Evolutionary conservation across 2,329 filamentous ascomycete genomes (phyloP), one percentile per base, ranked within the genome.

Genomic region (Aspergillus brasiliensis): DNA sequence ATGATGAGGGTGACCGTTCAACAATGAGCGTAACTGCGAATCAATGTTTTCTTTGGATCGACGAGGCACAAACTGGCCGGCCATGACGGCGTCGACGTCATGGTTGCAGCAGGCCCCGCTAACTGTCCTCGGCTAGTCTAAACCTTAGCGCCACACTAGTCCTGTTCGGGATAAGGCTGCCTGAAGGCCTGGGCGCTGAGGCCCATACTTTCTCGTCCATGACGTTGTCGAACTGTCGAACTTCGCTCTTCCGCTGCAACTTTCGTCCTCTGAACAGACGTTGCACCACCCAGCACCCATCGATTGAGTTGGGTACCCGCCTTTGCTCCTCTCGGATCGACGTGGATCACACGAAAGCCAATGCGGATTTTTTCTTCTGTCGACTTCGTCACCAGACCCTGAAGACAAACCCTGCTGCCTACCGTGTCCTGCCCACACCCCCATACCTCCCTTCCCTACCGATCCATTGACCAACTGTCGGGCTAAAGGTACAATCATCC

Each of bases 11-110:
- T 34, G 31, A 34, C 31, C 31, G 5, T 25, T 34, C 31, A 34
- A 34, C 31, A 34, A 34, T 34, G 11, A 34, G 31, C 31, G 31
- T 34, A 34, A 34, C 31, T 34, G 31, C 31, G 15, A 11, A 40
- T 44, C 37, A 53, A 19, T 23, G 40, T 37, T 17, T 38, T 44
- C 53, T 17, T 48, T 56, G 55, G 48, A 59, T 56, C 53, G 60
- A 61, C 37, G 47, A 46, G 58, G 56, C 11, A 34, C 17, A 28
- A 47, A 34, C 37, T 27, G 21, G 17, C 27, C 23, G 27, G 51
- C 27, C 51, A 52, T 56, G 59, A 61, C 56, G 65, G 70, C 73
- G 68, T 71, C 69, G 66, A 74, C 72, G 73, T 75, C 73, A 75
- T 75, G 51, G 60, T 69, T 69, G 65, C 62, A 66, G 61, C n/a